These are phyloP conservation scores for Trichosporon ovoides DNA, from an alignment of 1,284 basidiomycete genomes.

Conservation along the genomic window DNA sequence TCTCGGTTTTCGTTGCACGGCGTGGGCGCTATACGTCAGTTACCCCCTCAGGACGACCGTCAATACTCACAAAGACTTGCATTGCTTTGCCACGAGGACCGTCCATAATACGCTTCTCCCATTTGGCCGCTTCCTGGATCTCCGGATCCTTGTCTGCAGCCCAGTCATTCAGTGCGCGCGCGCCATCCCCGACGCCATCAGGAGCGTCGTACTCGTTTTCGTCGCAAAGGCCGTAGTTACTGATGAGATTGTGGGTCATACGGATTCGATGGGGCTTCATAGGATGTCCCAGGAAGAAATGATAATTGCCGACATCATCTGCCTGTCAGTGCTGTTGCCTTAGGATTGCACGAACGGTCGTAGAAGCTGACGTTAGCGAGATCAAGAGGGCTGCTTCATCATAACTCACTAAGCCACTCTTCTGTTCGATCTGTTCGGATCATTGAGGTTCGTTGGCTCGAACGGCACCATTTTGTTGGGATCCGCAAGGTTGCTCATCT, in stretches of 20 bases:
- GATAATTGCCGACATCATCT: constrained; percentile 51
- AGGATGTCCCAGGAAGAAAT: constrained; percentile 80
- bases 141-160: constrained; percentile 17
- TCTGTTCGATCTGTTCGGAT: constrained; percentile 19
- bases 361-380: constrained; percentile 28
- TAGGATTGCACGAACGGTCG: constrained; percentile 25
- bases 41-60: not conserved
- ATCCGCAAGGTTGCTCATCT: constrained; percentile 12
- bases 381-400: not conserved
- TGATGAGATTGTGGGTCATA: constrained; percentile 86
- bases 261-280: constrained; percentile 95
- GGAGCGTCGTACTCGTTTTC: constrained; percentile 31
- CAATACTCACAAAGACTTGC: constrained; percentile 71
- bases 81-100: constrained; percentile 55
- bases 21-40: constrained; percentile 60
- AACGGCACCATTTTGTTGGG: constrained; percentile 16
- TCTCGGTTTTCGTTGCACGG: constrained; percentile 71
- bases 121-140: constrained; percentile 26
- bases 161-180: constrained; percentile 28
- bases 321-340: not conserved
- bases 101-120: constrained; percentile 28
- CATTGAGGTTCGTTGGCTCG: constrained; percentile 20
- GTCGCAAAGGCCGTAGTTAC: constrained; percentile 70
- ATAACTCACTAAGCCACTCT: constrained; percentile 23
- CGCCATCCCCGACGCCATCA: constrained; percentile 26